Evolutionary conservation across 371 early-diverging fungal genomes (phyloP), one percentile per base, ranked within the genome.

Genomic region (Blakeslea trispora): DNA sequence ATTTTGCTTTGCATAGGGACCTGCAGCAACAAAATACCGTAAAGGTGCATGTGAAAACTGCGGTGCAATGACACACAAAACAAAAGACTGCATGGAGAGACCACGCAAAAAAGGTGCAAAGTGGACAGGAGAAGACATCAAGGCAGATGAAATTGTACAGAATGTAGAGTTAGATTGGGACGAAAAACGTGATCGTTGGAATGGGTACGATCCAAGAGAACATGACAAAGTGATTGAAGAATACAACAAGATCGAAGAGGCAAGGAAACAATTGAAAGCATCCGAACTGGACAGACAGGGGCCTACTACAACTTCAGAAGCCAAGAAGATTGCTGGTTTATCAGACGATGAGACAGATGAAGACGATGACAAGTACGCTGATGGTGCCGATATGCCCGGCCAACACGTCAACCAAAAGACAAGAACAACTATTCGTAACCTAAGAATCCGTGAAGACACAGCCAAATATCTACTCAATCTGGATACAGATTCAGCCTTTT

Each of bases 381-480:
- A 93, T 53, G 79, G 76, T 21, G 89, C 88, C 3, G 96, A 93
- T 66, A 90, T 92, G 85, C 88, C 91, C 19, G 95, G 95, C 32
- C 94, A 94, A 59, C 91, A 92, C 53, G 81, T 93, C 17, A 94
- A 95, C 66, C 83, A 90, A 44, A 96, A 97, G 71, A 89, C 94
- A 7, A 83, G 94, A 54, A 94, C 91, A 0, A 97, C 99, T 0
- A 94, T 97, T 48, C 86, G 98, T 54, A 98, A 97, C 58, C 79
- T 98, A 61, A 90, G 91, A 76, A 97, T 99, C 71, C 94, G 99
- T 71, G 99, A 99, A 81, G 99, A 99, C 76, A 96, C 95, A 9
- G 96, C 99, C 42, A 99, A 99, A 74, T 99, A 99, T 68, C 79
- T 99, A 50, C 81, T 89, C 50, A 97, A 98, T 73, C 71, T 98